Evolutionary conservation across 192 early-diverging fungal species (phyloP), one percentile per base, ranked within the genome.

Genomic region (Linnemannia hyalina): DNA sequence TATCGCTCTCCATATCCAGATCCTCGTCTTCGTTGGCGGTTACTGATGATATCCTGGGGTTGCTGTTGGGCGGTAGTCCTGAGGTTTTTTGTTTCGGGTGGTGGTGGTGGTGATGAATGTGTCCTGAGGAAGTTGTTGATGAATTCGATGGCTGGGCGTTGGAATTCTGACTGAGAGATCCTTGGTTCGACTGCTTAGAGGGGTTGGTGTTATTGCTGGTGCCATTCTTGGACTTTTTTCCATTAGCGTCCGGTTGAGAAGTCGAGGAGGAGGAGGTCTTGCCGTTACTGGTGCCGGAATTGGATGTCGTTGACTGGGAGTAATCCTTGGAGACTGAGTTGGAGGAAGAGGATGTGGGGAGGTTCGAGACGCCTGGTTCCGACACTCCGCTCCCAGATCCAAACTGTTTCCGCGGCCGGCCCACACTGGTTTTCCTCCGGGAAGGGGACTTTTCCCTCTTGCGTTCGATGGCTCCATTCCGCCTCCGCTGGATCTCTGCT

Each of bases 401-500:
- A 42, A 76, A 72, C 68, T 65, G 80, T 40, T 85, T 89, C 60
- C 88, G 82, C 7, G 83, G 83, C 69, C 80, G 74, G n/a, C 76
- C 81, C 11, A 81, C 76, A 18, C 42, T 81, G 23, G 76, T 54
- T 44, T 87, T 81, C 42, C 73, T 68, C 38, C 76, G 71, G 20
- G 87, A 69, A 36, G 74, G 83, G 6, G 83, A 81, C 70, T 77
- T 81, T 82, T 82, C 77, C 42, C 74, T 69, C 57, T 77, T 78
- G 46, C 82, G 82, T 57, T 78, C 80, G 6, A 79, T 38, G 23
- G 70, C 71, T 44, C 75, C 80, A 65, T 65, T 75, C 52, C 77
- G 73, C 52, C 81, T 87, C 70, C 77, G 75, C 35, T 91, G 90
- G 65, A 87, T 78, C 68, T 91, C 87, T 65, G 80, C 87, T 16